phyloP scores from a whole-genome alignment of 2,329 filamentous ascomycete genomes.

The Aspergillus floridensis region DNA sequence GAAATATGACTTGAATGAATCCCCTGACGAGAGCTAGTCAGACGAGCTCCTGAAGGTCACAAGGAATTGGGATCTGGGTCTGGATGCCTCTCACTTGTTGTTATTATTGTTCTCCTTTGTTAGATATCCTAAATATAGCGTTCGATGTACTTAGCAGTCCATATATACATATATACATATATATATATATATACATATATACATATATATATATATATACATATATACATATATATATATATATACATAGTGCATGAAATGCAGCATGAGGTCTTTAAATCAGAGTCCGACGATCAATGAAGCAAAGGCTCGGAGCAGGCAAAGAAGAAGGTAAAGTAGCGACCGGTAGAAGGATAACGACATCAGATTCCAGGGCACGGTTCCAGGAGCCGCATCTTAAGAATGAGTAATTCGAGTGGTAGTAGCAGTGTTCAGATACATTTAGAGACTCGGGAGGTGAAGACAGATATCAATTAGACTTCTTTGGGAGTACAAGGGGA shows the following conservation, averaged over 20 bases:
- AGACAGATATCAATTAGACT: no score
- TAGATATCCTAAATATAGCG: constrained; percentile 10
- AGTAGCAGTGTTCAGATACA: no score
- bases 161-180: not conserved
- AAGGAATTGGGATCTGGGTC: not conserved
- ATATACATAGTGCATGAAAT: not conserved
- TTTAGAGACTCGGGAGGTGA: no score
- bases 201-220: not conserved
- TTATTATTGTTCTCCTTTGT: constrained; percentile 1
- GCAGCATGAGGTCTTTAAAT: not conserved
- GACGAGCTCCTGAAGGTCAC: not conserved
- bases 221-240: not conserved
- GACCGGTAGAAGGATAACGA: no score
- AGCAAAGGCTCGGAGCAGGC: no score
- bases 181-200: not conserved
- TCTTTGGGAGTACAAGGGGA: no score
- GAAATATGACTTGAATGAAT: constrained; percentile 30
- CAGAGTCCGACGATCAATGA: no score
- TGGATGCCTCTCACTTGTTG: constrained; percentile 8
- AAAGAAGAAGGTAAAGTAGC: no score
- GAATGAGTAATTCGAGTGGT: no score
- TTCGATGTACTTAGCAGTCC: constrained; percentile 3
- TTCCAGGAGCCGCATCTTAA: no score
- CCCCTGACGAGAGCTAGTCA: constrained; percentile 26
- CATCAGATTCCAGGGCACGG: no score